phyloP scores from a whole-genome alignment of 768 basidiomycete genomes.

The Pleurotus tuber-regium region DNA sequence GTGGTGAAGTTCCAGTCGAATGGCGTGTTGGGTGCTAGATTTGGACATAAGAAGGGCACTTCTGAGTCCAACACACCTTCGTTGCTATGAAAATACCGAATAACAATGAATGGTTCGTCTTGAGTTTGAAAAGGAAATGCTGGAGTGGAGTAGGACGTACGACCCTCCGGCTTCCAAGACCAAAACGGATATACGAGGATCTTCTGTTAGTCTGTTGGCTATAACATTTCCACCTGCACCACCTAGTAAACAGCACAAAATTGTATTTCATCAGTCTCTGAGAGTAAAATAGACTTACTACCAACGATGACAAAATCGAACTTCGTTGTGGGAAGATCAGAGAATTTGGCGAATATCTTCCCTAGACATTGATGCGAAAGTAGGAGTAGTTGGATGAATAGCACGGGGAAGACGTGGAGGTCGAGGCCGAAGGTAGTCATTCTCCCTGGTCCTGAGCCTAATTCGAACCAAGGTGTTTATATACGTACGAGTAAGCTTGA shows the following conservation, averaged over 20 bases:
- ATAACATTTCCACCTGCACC: slow-evolving; percentile 7
- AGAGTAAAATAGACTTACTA: slow-evolving; percentile 4
- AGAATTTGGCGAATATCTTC: background rate
- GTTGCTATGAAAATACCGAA: background rate
- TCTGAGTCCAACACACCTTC: slow-evolving; percentile 2
- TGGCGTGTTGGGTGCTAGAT: slow-evolving; percentile 3
- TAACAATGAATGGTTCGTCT: background rate
- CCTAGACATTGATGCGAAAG: background rate
- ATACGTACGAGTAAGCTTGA: no score
- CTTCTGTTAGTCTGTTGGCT: slow-evolving; percentile 9
- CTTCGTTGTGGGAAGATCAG: slow-evolving; percentile 4
- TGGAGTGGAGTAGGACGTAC: background rate
- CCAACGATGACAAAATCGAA: slow-evolving; percentile 13
- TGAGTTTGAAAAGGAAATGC: no score
- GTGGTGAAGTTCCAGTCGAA: slow-evolving; percentile 23
- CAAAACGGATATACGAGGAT: background rate
- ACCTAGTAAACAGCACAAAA: no score
- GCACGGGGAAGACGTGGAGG: no score
- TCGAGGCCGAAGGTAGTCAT: no score
- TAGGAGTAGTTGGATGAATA: no score
- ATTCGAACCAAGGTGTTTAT: no score
- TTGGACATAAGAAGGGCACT: slow-evolving; percentile 11
- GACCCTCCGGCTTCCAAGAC: slow-evolving; percentile 9
- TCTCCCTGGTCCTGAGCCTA: no score
- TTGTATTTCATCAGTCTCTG: no score